Evolutionary conservation across 345 rosid species (phyloP).

Genomic region (Citrus australasica): DNA sequence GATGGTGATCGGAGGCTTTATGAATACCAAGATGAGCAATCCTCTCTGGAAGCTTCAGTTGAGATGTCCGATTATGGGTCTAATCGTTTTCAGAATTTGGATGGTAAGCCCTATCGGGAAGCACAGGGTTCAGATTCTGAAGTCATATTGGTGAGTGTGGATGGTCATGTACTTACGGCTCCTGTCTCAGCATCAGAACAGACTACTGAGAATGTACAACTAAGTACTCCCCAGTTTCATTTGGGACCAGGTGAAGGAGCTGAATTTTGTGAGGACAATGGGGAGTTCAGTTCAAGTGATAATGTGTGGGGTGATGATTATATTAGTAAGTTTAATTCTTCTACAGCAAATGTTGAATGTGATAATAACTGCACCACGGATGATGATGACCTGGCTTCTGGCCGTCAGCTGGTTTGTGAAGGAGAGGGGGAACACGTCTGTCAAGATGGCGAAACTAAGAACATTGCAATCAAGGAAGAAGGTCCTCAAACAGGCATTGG

Average conservation of each 20-base stretch:
- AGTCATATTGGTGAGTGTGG: conserved; percentile 81
- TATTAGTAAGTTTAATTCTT: conserved; percentile 37
- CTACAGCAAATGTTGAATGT: conserved; percentile 28
- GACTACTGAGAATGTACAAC: conserved; percentile 50
- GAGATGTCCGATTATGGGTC: conserved; percentile 56
- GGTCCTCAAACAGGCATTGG: conserved; percentile 19
- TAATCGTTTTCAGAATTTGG: conserved; percentile 42
- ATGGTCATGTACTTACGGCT: conserved; percentile 79
- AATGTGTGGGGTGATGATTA: conserved; percentile 49
- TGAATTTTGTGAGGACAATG: conserved; percentile 58
- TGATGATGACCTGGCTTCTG: conserved; percentile 25
- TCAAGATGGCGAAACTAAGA: conserved; percentile 23
- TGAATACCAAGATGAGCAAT: conserved; percentile 66
- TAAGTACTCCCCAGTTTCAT: conserved; percentile 73
- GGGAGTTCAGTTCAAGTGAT: conserved; percentile 54
- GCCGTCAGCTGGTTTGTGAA: conserved; percentile 28
- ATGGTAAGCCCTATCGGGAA: conserved; percentile 41
- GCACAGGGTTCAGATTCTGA: conserved; percentile 55
- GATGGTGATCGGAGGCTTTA: conserved; percentile 60
- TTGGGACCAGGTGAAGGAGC: conserved; percentile 72
- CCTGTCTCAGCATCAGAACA: conserved; percentile 68
- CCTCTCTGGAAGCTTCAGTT: conserved; percentile 45
- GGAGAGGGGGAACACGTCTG: conserved; percentile 32
- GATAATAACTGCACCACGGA: conserved; percentile 16
- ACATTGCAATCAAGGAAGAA: conserved; percentile 21